Evolutionary conservation across 371 early-diverging fungal genomes (phyloP), one percentile per base, ranked within the genome.

Genomic region (Blakeslea trispora): DNA sequence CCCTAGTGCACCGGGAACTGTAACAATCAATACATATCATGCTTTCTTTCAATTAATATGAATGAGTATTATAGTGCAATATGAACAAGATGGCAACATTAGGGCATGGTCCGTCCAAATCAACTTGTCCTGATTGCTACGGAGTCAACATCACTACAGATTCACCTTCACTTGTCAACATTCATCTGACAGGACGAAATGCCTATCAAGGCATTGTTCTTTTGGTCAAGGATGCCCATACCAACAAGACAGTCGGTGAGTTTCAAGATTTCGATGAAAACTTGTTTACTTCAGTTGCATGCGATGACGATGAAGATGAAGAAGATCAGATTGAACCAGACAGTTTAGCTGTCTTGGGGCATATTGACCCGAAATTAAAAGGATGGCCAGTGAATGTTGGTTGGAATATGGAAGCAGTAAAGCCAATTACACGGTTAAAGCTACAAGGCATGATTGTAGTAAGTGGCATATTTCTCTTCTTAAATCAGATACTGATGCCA

Each of bases 391-490:
- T 69, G 0, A 24, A 63, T 44, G 47, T 68, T 6, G 63, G 63
- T 15, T 78, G 79, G 79, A 56, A 55, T 14, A 60, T 65, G 45
- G 59, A 61, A 13, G 24, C 57, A 2, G 22, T 45, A 14, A 61
- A 61, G 10, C 50, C 53, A 28, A 22, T 53, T 3, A 51, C 64
- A 13, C 49, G 59, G 2, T 18, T 74, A 35, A 61, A 69, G 23
- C 54, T 75, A 7, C 66, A 69, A 46, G 79, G 69, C 46, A 78
- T 78, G 73, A 68, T 78, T 19, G 79, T 78, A 44, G 78, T 78
- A 70, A 71, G 68, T 57, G 5, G 8, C 15, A n/a, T 23, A 24
- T 22, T 15, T 18, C 21, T 45, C 18, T 32, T 32, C 31, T 31
- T 14, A 21, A 18, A 3, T 23, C 34, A 21, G 18, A 32, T 54